Conservation (phyloP, 139 green algal genomes). For the Eudorina sp. region DNA sequence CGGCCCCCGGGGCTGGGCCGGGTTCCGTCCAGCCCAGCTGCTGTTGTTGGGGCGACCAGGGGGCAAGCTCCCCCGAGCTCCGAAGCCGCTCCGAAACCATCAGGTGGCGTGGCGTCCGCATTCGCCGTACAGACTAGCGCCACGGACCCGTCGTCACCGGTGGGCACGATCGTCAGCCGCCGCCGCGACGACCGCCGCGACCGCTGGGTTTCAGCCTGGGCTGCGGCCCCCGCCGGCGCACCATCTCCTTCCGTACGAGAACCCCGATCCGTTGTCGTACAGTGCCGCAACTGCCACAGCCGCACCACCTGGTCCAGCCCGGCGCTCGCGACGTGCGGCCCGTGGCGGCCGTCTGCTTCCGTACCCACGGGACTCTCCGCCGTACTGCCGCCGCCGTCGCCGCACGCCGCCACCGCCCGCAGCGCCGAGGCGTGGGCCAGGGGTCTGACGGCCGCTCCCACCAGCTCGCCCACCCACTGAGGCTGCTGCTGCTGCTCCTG, state of each 20-base stretch:
- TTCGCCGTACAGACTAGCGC: too few relatives aligned
- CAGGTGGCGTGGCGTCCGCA: too few relatives aligned
- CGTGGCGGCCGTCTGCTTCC: too few relatives aligned
- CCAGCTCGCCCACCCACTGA: neutral
- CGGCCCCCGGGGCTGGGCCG: too few relatives aligned
- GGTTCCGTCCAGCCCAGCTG: too few relatives aligned
- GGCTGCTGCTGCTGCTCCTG: neutral
- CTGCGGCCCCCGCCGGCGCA: too few relatives aligned
- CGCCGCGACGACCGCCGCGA: neutral
- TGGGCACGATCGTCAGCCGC: neutral
- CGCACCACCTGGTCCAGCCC: conserved; percentile 39
- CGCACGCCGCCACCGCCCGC: neutral
- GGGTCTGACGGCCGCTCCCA: neutral
- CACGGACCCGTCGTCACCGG: neutral
- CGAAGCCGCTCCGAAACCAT: too few relatives aligned
- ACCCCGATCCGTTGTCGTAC: neutral
- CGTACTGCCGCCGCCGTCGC: neutral
- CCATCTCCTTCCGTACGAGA: too few relatives aligned
- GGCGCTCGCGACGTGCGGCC: neutral
- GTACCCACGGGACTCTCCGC: neutral
- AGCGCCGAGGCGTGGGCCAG: conserved; percentile 37
- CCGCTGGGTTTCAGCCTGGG: neutral
- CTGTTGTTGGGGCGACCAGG: too few relatives aligned
- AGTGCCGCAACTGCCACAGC: neutral
- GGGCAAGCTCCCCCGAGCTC: too few relatives aligned